Percentiles rank a stretch among this genome's conserved stretches.
These are phyloP conservation scores for Anastatica hierochuntica DNA, from an alignment of 345 rosid genomes.

Conservation along the genomic window DNA sequence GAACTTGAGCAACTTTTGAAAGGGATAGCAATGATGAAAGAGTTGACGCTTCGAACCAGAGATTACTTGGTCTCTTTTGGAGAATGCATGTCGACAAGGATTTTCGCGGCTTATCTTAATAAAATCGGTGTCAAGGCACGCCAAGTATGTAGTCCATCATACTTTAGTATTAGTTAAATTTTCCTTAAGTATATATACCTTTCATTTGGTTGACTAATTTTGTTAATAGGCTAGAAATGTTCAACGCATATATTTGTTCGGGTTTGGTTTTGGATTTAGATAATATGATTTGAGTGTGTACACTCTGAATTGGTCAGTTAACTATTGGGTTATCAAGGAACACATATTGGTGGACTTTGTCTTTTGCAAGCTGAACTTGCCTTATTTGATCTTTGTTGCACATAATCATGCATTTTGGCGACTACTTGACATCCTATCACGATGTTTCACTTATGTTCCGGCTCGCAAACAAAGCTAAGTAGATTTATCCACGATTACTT, in stretches of 20 bases:
- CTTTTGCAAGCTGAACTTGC: not conserved
- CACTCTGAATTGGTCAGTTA: not conserved
- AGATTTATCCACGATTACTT: not conserved
- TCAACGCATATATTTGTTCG: not conserved
- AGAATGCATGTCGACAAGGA: conserved; percentile 94
- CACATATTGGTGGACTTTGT: too few relatives aligned
- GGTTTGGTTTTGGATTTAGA: too few relatives aligned
- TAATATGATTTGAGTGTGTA: not conserved
- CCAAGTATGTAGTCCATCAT: conserved; percentile 47
- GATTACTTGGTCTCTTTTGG: conserved; percentile 96
- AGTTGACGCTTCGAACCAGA: conserved; percentile 70
- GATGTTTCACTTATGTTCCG: too few relatives aligned
- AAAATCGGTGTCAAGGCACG: conserved; percentile 74
- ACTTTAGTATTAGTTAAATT: not conserved
- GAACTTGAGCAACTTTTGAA: conserved; percentile 85
- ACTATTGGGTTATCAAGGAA: too few relatives aligned
- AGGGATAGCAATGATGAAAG: conserved; percentile 97
- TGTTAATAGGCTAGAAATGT: not conserved
- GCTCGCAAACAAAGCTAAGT: conserved; percentile 9
- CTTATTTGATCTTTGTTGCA: not conserved
- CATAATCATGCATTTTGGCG: not conserved
- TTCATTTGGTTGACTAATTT: conserved; percentile 5
- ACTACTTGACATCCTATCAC: not conserved
- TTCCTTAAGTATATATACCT: not conserved
- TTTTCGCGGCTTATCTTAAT: conserved; percentile 86